Evolutionary conservation across 108 stramenopile species (phyloP).

Genomic region (Stephanodiscus minutulus): DNA sequence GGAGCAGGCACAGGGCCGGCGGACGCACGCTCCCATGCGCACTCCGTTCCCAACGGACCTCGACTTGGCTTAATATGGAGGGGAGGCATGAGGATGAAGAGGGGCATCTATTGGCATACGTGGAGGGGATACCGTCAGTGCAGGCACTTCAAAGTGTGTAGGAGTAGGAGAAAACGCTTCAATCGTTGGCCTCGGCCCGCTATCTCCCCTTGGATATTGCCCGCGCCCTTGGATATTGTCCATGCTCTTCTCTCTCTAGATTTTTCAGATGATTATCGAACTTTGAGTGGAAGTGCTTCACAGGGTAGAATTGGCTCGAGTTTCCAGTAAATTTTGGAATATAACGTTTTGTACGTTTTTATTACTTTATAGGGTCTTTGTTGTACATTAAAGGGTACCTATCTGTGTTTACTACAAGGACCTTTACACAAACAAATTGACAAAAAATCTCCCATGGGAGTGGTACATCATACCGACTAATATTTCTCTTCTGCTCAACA

Average conservation of each 20-base stretch:
- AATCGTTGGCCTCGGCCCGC: too few species aligned
- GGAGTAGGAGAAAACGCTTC: background rate
- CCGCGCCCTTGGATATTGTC: background rate
- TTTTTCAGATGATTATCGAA: too few species aligned
- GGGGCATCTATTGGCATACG: background rate
- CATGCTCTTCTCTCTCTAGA: background rate
- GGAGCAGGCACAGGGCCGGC: slow-evolving; percentile 16
- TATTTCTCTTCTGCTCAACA: slow-evolving; percentile 6
- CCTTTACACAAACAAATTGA: too few species aligned
- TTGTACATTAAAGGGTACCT: too few species aligned
- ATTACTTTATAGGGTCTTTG: too few species aligned
- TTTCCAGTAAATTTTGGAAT: too few species aligned
- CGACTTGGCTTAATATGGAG: slow-evolving; percentile 26
- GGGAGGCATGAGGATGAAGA: background rate
- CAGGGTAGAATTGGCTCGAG: too few species aligned
- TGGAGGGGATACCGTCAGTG: background rate
- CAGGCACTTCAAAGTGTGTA: background rate
- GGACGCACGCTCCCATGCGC: slow-evolving; percentile 46
- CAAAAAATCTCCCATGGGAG: too few species aligned
- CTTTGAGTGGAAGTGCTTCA: too few species aligned
- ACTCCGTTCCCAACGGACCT: slow-evolving; percentile 43
- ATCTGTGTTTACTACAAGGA: too few species aligned
- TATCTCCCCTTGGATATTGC: background rate
- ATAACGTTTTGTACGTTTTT: too few species aligned
- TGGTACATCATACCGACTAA: too few species aligned